phyloP scores from a whole-genome alignment of 139 green algal genomes.

The Pycnococcus provasolii region DNA sequence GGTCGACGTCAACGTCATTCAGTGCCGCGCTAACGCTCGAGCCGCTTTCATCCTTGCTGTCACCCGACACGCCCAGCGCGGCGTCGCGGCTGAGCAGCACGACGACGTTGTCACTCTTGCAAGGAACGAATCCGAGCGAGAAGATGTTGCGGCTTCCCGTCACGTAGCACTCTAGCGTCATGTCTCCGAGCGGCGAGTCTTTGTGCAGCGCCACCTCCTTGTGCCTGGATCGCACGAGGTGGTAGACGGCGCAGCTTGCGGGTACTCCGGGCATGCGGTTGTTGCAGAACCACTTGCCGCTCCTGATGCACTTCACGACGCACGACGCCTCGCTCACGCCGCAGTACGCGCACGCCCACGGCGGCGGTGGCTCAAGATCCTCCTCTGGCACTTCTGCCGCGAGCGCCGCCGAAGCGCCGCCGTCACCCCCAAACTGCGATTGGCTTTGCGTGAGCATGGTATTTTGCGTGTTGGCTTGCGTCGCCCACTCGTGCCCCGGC shows the following conservation, averaged over 20 bases:
- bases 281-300: constrained; percentile 93
- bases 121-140: constrained; percentile 86
- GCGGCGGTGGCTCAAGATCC: neutral
- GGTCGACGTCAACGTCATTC: constrained; percentile 67
- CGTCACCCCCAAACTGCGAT: too few relatives aligned
- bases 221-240: constrained; percentile 64
- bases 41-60: neutral
- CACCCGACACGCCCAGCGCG: constrained; percentile 37
- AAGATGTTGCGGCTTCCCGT: constrained; percentile 85
- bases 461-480: too few relatives aligned
- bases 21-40: constrained; percentile 36
- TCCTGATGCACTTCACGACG: constrained; percentile 82
- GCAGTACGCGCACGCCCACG: constrained; percentile 74
- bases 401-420: too few relatives aligned
- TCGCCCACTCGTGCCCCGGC: too few relatives aligned
- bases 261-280: constrained; percentile 36
- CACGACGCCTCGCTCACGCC: constrained; percentile 73
- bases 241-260: constrained; percentile 77
- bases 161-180: constrained; percentile 91
- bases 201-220: constrained; percentile 85
- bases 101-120: constrained; percentile 69
- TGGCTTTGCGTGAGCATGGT: too few relatives aligned
- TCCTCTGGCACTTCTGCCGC: too few relatives aligned
- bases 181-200: constrained; percentile 81
- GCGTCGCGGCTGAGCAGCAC: constrained; percentile 82